Base-by-base conservation (phyloP, 1,139 yeast genomes). In the Martiniozyma asiatica region DNA sequence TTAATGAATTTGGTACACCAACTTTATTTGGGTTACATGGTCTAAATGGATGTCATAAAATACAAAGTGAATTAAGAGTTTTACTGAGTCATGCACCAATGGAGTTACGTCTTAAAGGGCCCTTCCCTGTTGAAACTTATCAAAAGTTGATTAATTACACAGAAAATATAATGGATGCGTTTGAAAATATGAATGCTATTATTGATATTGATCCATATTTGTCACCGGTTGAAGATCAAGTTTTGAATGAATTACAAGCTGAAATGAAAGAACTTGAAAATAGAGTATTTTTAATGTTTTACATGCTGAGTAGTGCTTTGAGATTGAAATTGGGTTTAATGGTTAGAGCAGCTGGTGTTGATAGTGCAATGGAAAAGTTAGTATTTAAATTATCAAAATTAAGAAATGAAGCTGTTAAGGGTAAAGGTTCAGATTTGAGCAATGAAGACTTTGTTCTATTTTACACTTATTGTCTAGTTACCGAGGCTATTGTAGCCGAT, bases 261-360 rank as follows among this genome's bases (percentile, higher is more conserved):
- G 93, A 80, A 48, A 58, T 89, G 32, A 61, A 55, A 15, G 92
- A 81, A 45, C 58, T 81, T 19, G 80, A 79, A 43, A 76, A 75
- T 40, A 55, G 89, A 15, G 68, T 81, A 1, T 79, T 81, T 40
- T 58, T 80, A 37, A 70, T 76, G 6, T 79, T 81, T 46, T 80
- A 79, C 56, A 74, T 80, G 72, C 63, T 80, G 9, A 77, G 93
- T 3, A 73, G 89, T 20, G 80, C 93, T 0, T 61, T 81, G 59
- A 66, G 72, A 33, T 56, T 82, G 15, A 85, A 85, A 3, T 70
- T 80, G 38, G 93, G 94, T 1, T 50, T 80, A 18, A 92, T 93
- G 0, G 69, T 66, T 21, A 75, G 74, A 42, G 76, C 87, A 4
- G 92, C 92, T 1, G 73, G 84, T 0, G 76, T 84, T 0, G 81